Evolutionary conservation across 2,329 filamentous ascomycete species (phyloP).

Genomic region (Apiospora hydei): DNA sequence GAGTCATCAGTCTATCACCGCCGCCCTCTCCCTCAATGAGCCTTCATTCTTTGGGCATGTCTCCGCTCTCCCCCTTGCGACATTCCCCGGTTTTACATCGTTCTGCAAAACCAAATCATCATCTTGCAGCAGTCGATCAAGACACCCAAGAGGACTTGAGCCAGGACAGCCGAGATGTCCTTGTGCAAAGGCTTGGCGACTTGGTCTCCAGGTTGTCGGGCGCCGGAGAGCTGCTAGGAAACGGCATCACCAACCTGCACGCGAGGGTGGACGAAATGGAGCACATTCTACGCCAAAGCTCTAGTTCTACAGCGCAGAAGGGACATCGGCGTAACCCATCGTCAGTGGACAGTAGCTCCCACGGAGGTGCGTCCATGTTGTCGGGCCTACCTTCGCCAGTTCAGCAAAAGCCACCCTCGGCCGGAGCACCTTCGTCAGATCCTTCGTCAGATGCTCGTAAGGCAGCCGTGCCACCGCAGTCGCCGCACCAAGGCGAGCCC

Average conservation of each 20-base stretch:
- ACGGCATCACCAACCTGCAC: slow-evolving; percentile 47
- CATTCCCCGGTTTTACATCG: slow-evolving; percentile 9
- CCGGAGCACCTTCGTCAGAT: slow-evolving; percentile 4
- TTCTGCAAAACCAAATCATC: background rate
- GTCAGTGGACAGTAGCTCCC: background rate
- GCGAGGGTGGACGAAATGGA: slow-evolving; percentile 54
- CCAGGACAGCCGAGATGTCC: slow-evolving; percentile 51
- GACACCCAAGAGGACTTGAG: slow-evolving; percentile 25
- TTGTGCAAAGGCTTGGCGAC: slow-evolving; percentile 51
- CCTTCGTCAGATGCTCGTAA: background rate
- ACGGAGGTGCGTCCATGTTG: background rate
- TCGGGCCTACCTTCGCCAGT: slow-evolving; percentile 8
- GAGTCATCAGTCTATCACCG: slow-evolving; percentile 4
- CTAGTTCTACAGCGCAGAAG: slow-evolving; percentile 24
- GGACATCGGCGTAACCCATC: slow-evolving; percentile 15
- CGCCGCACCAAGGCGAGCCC: background rate
- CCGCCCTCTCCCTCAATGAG: slow-evolving; percentile 20
- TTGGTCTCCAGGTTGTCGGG: slow-evolving; percentile 35
- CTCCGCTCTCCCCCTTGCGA: slow-evolving; percentile 19
- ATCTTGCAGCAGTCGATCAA: background rate
- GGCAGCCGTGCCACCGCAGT: background rate
- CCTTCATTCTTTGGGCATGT: slow-evolving; percentile 20
- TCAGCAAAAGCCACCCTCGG: background rate
- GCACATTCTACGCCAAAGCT: slow-evolving; percentile 32
- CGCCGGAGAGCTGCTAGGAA: slow-evolving; percentile 36